Conservation (phyloP, 2,329 filamentous ascomycete genomes). For the Epichloe aotearoae region DNA sequence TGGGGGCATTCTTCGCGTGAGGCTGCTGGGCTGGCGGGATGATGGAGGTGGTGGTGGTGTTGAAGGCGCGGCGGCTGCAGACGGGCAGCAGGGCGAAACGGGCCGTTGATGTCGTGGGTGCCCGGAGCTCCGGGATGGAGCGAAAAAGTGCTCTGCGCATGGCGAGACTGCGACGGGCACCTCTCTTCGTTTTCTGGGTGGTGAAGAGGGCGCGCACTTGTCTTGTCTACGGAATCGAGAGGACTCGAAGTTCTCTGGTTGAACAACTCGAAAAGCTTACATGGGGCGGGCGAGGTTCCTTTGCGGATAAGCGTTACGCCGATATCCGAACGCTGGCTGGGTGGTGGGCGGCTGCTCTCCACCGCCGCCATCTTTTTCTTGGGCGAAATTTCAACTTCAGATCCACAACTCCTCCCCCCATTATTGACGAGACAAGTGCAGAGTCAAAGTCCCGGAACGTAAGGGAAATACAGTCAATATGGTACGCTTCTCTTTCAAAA, state of each 20-base stretch:
- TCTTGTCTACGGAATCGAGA: slow-evolving; percentile 1
- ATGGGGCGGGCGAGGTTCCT: no score
- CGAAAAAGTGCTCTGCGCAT: slow-evolving; percentile 50
- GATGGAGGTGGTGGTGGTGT: slow-evolving; percentile 33
- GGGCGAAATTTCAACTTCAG: slow-evolving; percentile 7
- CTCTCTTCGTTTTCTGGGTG: not conserved
- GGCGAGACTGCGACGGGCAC: slow-evolving; percentile 9
- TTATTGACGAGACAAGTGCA: not conserved
- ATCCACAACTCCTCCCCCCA: not conserved
- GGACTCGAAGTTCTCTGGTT: no score
- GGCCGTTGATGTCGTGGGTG: slow-evolving; percentile 16
- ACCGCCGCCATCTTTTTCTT: not conserved
- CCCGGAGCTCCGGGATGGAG: slow-evolving; percentile 48
- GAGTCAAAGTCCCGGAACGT: not conserved
- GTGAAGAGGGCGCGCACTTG: not conserved
- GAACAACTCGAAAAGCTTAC: no score
- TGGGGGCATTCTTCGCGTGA: slow-evolving; percentile 24
- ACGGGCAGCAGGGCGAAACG: slow-evolving; percentile 15
- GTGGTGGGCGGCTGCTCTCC: not conserved
- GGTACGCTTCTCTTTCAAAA: not conserved
- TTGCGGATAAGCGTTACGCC: no score
- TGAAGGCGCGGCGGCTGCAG: slow-evolving; percentile 26
- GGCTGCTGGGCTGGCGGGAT: slow-evolving; percentile 26
- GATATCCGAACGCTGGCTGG: no score
- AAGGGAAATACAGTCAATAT: slow-evolving; percentile 3